These are phyloP conservation scores for Trametes villosa DNA, from an alignment of 768 basidiomycete genomes.

Conservation along the genomic window DNA sequence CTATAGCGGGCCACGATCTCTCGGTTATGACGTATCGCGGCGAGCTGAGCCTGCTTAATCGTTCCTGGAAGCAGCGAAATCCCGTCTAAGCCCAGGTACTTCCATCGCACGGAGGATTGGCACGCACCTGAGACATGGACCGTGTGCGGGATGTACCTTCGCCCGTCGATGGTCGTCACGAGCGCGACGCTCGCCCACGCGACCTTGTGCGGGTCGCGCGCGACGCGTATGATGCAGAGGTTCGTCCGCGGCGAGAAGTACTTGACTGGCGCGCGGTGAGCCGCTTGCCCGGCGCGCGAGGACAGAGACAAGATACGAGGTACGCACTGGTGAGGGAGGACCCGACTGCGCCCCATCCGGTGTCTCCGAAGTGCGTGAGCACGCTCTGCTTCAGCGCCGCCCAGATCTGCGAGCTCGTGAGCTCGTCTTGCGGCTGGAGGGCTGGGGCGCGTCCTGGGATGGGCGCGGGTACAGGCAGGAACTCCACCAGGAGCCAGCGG, in stretches of 20 bases:
- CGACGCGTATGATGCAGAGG: conserved; percentile 84
- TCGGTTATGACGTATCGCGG: conserved; percentile 75
- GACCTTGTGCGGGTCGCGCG: conserved; percentile 76
- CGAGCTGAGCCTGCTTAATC: conserved; percentile 82
- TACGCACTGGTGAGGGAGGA: conserved; percentile 67
- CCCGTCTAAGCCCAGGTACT: too few species aligned
- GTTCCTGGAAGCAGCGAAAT: conserved; percentile 63
- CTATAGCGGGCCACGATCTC: conserved; percentile 71
- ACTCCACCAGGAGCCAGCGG: conserved; percentile 87
- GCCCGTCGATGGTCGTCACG: conserved; percentile 62
- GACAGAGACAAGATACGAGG: not conserved
- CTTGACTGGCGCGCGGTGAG: conserved; percentile 60
- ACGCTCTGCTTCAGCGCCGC: conserved; percentile 71
- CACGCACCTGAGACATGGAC: conserved; percentile 77
- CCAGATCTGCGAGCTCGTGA: conserved; percentile 72
- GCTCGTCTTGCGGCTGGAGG: conserved; percentile 30
- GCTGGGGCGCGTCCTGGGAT: conserved; percentile 4
- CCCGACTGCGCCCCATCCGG: conserved; percentile 84
- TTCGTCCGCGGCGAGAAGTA: conserved; percentile 86
- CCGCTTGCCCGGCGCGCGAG: conserved; percentile 2
- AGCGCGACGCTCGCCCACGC: conserved; percentile 83
- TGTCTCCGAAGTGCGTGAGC: conserved; percentile 77
- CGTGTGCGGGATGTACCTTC: conserved; percentile 70
- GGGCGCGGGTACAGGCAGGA: conserved; percentile 50
- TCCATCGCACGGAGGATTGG: too few species aligned